A percentile compares a stretch with the other conserved stretches of the same genome.
Conservation (phyloP, 257 asterid genomes). For the Solanum pimpinellifolium region DNA sequence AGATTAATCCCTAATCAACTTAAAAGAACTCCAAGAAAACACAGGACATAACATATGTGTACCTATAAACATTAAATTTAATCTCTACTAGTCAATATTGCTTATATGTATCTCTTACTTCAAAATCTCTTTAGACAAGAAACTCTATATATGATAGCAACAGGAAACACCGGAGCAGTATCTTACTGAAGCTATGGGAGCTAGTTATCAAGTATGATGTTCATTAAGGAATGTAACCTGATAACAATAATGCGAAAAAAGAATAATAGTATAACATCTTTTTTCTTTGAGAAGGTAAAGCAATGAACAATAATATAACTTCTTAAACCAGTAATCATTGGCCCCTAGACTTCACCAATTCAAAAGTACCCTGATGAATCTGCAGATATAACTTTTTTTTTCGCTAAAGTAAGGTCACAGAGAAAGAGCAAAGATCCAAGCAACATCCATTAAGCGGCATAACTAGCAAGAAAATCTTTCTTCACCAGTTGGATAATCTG, state of each 20-base stretch:
- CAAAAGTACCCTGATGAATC: neutral
- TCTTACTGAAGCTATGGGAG: neutral
- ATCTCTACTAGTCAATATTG: neutral
- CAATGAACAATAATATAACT: neutral
- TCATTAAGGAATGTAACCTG: neutral
- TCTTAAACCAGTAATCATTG: neutral
- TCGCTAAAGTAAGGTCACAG: neutral
- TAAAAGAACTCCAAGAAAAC: neutral
- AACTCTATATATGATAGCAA: neutral
- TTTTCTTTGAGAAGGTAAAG: neutral
- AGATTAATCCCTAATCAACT: neutral
- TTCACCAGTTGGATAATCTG: neutral
- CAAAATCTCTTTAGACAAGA: neutral
- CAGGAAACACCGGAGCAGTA: neutral
- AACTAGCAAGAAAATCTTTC: neutral
- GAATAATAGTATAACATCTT: neutral
- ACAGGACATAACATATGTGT: neutral
- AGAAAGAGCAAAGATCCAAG: neutral
- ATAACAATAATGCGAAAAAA: neutral
- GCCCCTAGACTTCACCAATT: neutral
- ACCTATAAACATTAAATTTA: neutral
- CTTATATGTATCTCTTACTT: neutral
- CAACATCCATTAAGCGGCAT: neutral
- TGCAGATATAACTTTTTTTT: neutral
- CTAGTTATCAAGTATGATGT: neutral